Base-by-base conservation (phyloP, 805 yeast genomes). In the Candida argentea region DNA sequence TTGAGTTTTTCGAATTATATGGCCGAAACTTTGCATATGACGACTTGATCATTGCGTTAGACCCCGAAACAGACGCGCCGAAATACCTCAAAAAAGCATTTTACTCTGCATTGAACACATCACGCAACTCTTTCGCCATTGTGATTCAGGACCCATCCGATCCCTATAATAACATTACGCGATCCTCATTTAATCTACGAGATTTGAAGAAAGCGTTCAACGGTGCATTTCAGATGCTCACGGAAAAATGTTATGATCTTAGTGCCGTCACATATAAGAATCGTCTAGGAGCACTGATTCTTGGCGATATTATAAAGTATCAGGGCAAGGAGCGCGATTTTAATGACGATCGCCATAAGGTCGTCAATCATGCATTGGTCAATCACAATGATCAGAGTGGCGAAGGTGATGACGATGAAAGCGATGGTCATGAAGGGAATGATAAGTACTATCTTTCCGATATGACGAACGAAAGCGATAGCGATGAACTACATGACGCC, bases 111-210 rank as follows among this genome's bases (percentile, higher is more conserved):
- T 44, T 80, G 36, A 62, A 67, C 28, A 57, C 75, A 24, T 45
- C 57, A 14, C 66, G 76, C 30, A 66, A 65, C 24, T 65, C 72
- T 20, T 83, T 76, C 47, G 52, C 81, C 1, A 52, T 86, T 22
- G 77, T 85, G 1, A 81, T 89, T 17, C 89, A 81, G 51, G 97
- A 89, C 47, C 97, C 97, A 1, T 76, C 79, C 27, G 95, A 87
- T 44, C 60, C 75, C 2, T 38, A 59, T n/a, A 89, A 89, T 46
- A 89, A 89, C 48, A 78, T 89, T 26, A 75, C 91, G 25, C 64
- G 94, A 40, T 83, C 95, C 4, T 76, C 94, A 2, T 84, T 75
- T 57, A 86, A 86, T 48, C 58, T 84, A 23, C 55, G 84, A 21
- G 83, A 78, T 42, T 67, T 89, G 32, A 83, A 81, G 46, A 76